phyloP scores from a whole-genome alignment of 2,329 filamentous ascomycete species.

The Davidsoniella neocaledoniae region DNA sequence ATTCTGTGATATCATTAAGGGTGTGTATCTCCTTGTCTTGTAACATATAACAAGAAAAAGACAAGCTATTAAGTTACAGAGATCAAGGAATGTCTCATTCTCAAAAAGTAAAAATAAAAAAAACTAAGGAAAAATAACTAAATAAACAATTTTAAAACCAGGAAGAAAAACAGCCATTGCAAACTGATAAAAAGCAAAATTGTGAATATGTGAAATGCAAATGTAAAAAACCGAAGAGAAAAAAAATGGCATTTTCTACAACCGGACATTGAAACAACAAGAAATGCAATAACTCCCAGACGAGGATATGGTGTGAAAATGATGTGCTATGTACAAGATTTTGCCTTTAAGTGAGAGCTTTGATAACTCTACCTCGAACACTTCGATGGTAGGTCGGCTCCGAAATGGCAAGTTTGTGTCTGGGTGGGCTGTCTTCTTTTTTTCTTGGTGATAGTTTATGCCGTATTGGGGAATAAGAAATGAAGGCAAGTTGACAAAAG shows the following conservation, averaged over 20 bases:
- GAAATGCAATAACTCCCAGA: neutral
- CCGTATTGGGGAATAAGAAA: neutral
- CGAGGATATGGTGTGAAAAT: neutral
- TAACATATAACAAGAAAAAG: neutral
- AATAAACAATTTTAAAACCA: neutral
- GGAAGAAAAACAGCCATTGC: neutral
- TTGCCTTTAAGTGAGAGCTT: no score
- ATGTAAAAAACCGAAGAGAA: neutral
- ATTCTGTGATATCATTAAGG: no score
- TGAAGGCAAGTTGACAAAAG: neutral
- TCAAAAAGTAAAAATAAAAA: neutral
- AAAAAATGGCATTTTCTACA: neutral
- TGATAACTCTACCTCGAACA: constrained; percentile 1
- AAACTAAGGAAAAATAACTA: neutral
- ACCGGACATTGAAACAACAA: neutral
- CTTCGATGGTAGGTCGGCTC: constrained; percentile 1
- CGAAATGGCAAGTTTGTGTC: neutral
- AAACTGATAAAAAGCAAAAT: constrained; percentile 1
- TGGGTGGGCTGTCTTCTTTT: neutral
- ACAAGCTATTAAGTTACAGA: neutral
- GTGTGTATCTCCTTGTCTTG: neutral
- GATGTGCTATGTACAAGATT: no score
- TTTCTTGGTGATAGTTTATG: neutral
- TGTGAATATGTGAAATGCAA: neutral
- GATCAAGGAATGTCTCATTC: no score